Percentiles rank a stretch among this genome's conserved stretches.
Conservation (phyloP, 306 rosid genomes). For the Trichosanthes truncata region DNA sequence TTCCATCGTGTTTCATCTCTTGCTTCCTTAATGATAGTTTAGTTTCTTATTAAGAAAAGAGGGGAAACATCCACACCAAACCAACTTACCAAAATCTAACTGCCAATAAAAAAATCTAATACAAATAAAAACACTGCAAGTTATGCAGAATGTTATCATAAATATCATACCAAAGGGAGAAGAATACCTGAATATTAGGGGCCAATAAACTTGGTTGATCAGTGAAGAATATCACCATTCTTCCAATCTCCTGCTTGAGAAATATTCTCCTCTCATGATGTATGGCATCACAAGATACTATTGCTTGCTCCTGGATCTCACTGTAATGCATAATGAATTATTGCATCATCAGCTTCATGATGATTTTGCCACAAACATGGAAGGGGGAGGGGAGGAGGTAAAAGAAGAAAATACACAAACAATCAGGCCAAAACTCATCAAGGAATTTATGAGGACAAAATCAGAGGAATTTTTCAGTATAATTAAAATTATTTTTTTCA, state of each 20-base stretch:
- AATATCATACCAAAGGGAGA: constrained; percentile 13
- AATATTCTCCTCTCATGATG: constrained; percentile 92
- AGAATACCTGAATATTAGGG: constrained; percentile 82
- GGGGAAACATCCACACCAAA: background rate
- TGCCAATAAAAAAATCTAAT: background rate
- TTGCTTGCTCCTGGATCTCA: constrained; percentile 94
- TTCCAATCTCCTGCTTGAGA: constrained; percentile 94
- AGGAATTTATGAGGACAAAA: background rate
- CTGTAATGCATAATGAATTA: constrained; percentile 39
- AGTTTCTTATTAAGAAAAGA: background rate
- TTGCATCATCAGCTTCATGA: constrained; percentile 18
- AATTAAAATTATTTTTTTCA: background rate
- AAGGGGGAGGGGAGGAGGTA: background rate
- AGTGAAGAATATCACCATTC: constrained; percentile 93
- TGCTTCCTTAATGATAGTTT: background rate
- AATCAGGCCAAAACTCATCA: background rate
- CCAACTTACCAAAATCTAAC: background rate
- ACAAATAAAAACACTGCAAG: background rate
- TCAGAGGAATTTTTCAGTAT: background rate
- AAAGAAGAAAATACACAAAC: background rate
- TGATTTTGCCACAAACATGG: constrained; percentile 10
- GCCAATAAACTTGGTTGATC: constrained; percentile 96
- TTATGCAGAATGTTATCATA: background rate
- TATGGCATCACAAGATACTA: constrained; percentile 70
- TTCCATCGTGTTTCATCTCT: background rate